These are phyloP conservation scores for Talaromyces marneffei DNA, from an alignment of 2,329 filamentous ascomycete genomes.

Conservation along the genomic window DNA sequence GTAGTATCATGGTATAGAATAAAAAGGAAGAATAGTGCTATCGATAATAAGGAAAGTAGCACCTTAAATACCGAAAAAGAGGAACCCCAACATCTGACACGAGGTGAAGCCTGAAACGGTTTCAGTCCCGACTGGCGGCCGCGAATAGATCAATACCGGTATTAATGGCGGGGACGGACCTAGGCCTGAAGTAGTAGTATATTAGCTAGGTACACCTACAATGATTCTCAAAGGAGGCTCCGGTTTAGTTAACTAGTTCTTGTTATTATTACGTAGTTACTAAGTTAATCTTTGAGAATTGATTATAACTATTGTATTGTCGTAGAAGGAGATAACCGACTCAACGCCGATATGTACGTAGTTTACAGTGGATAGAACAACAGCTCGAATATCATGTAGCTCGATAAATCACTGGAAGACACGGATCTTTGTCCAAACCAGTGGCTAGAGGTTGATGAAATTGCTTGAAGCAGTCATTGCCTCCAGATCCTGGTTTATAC, in stretches of 20 bases:
- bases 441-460: not conserved
- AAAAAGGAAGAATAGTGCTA: not conserved
- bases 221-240: too few relatives aligned
- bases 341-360: not conserved
- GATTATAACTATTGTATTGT: too few relatives aligned
- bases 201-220: not conserved
- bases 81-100: not conserved
- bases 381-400: not conserved
- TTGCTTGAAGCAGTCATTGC: not conserved
- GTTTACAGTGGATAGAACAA: not conserved
- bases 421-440: not conserved
- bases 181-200: too few relatives aligned
- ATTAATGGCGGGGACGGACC: not conserved
- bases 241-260: too few relatives aligned
- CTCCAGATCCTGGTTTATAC: not conserved
- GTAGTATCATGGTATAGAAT: not conserved
- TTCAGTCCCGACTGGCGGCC: conserved; percentile 4
- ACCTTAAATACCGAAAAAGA: not conserved
- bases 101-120: conserved; percentile 7
- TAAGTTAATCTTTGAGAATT: too few relatives aligned
- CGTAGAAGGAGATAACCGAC: not conserved
- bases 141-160: not conserved
- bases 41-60: not conserved
- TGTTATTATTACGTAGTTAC: too few relatives aligned
- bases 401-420: not conserved